Base-by-base conservation (phyloP, 78 protist genomes). In the Dictyostelium citrinum region DNA sequence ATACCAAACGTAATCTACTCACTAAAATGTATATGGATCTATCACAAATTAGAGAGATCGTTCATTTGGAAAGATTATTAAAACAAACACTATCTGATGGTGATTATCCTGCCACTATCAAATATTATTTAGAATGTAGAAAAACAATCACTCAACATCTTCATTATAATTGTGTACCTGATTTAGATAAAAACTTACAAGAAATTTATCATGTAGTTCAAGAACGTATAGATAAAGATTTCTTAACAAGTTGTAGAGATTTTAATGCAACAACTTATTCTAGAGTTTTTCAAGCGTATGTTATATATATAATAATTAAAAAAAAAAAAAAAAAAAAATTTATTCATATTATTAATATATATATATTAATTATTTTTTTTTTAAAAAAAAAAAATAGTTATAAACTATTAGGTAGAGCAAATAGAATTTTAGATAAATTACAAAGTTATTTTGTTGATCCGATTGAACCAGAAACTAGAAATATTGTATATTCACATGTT, bases 61-160 rank as follows among this genome's bases (percentile, higher is more conserved):
- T 91, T 20, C 37, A 41, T 29, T 46, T 82, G 0, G 95, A 91
- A 55, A n/a, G 82, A 27, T 20, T 84, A 35, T 27, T 91, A 39
- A 91, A 91, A 70, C 92, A 91, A 41, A 78, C 83, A n/a, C 10
- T 91, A 16, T 68, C 80, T 17, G 90, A 91, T 41, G 95, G 95
- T 80, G 91, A 91, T 76, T 91, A 84, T 75, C 95, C 95, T 1
- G 78, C 71, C 5, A 84, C 95, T 0, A 91, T 91, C 78, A 84
- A 77, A 43, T 35, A 33, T 1, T 91, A 84, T 31, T 24, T 81
- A 12, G 81, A 91, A 20, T 91, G 95, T 71, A n/a, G 95, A 46
- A 61, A 41, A 27, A 68, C 58, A n/a, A 49, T 83, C 10, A 72
- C 85, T 3, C 82, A 83, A n/a, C 67, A 58, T 24, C 33, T 55